Evolutionary conservation across 1,284 basidiomycete species (phyloP).

Genomic region (Apiotrichum domesticum): DNA sequence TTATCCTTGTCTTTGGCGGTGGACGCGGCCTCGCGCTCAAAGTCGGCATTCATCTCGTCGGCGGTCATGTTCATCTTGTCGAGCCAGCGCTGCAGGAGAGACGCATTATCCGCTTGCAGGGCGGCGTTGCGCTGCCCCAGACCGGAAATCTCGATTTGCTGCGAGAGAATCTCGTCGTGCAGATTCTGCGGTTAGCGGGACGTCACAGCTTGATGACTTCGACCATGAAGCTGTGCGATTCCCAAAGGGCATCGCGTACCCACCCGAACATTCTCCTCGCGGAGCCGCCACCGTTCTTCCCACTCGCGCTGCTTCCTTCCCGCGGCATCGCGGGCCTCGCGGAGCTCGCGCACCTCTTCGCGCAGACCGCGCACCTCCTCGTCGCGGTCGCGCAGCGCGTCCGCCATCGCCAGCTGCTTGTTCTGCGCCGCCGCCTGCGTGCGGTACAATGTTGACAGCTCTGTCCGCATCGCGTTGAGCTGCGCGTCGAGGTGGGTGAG

Average conservation of each 20-base stretch:
- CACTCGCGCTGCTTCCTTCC: conserved; percentile 54
- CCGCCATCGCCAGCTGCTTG: conserved; percentile 89
- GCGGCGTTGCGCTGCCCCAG: conserved; percentile 79
- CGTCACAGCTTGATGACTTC: too few relatives aligned
- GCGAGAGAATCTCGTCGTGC: conserved; percentile 86
- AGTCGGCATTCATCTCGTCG: conserved; percentile 85
- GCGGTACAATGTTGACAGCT: conserved; percentile 89
- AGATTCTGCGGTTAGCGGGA: conserved; percentile 57
- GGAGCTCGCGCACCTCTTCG: conserved; percentile 75
- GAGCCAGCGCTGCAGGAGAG: conserved; percentile 87
- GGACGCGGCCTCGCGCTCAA: conserved; percentile 34
- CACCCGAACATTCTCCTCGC: conserved; percentile 82
- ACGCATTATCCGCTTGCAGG: conserved; percentile 86
- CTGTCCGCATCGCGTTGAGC: conserved; percentile 80
- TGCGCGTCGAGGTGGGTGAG: conserved; percentile 87
- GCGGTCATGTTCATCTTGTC: conserved; percentile 90
- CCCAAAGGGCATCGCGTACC: conserved; percentile 17
- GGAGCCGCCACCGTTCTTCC: conserved; percentile 76
- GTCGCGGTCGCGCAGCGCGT: conserved; percentile 86
- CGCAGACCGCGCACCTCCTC: conserved; percentile 73
- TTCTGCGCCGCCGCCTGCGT: conserved; percentile 79
- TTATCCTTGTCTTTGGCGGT: not conserved
- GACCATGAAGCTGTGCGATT: too few relatives aligned
- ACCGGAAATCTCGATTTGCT: conserved; percentile 82
- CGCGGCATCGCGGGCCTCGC: conserved; percentile 59